Conservation (phyloP, 1,284 basidiomycete genomes). For the Pseudozyma tsukubaensis region DNA sequence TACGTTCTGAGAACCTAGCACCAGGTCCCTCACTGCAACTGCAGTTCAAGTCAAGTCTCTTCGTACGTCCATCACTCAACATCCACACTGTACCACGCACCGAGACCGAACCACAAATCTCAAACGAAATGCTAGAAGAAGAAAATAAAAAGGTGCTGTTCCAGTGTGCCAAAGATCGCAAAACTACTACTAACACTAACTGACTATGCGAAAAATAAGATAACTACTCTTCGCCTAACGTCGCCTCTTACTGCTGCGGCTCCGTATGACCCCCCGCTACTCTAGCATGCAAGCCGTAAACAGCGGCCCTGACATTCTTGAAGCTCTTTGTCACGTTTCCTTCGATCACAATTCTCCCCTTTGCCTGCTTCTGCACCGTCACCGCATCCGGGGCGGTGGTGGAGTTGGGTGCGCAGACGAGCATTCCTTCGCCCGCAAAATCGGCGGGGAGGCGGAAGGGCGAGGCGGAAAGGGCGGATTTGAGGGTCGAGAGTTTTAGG, state of each 20-base stretch:
- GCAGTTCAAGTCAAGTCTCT: too few species aligned
- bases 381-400: constrained; percentile 40
- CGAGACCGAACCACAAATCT: too few species aligned
- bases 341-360: constrained; percentile 63
- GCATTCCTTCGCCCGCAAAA: constrained; percentile 66
- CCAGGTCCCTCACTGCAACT: too few species aligned
- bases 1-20: too few species aligned
- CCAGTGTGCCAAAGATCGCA: too few species aligned
- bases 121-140: too few species aligned
- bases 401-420: constrained; percentile 58
- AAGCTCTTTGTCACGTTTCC: constrained; percentile 60
- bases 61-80: too few species aligned
- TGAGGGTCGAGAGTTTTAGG: constrained; percentile 64
- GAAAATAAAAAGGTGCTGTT: too few species aligned
- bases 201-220: too few species aligned
- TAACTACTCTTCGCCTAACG: neutral
- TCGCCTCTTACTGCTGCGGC: neutral
- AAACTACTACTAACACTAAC: too few species aligned
- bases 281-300: constrained; percentile 62
- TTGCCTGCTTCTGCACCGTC: constrained; percentile 55
- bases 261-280: constrained; percentile 26
- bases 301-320: constrained; percentile 50
- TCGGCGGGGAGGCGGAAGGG: constrained; percentile 61
- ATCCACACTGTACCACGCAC: too few species aligned
- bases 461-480: constrained; percentile 34